Percentiles rank a stretch among this genome's conserved stretches.
These are phyloP conservation scores for Coprinopsis strossmayeri DNA, from an alignment of 768 basidiomycete genomes.

Conservation along the genomic window DNA sequence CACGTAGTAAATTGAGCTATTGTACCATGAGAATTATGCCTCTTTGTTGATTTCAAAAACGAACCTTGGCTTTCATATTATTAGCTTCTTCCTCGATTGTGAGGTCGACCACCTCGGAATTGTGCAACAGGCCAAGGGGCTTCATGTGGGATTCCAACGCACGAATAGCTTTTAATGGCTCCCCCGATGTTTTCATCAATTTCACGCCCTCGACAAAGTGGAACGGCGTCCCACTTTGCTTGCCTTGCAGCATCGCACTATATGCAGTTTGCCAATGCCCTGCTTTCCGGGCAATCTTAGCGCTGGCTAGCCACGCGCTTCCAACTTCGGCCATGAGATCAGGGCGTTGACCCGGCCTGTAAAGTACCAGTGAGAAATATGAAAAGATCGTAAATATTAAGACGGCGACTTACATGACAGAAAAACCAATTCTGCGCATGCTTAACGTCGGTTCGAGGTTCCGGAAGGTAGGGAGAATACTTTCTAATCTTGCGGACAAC, in stretches of 20 bases:
- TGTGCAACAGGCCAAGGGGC: slow-evolving; percentile 39
- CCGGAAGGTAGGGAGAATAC: slow-evolving; percentile 82
- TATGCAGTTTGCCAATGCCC: slow-evolving; percentile 96
- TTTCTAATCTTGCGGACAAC: slow-evolving; percentile 62
- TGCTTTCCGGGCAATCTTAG: slow-evolving; percentile 95
- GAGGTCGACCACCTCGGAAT: slow-evolving; percentile 45
- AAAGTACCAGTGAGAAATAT: slow-evolving; percentile 10
- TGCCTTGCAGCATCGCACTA: slow-evolving; percentile 88
- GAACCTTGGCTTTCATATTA: slow-evolving; percentile 69
- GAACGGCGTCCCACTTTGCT: slow-evolving; percentile 62
- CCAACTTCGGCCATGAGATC: slow-evolving; percentile 59
- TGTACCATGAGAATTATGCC: slow-evolving; percentile 1
- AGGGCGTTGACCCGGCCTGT: slow-evolving; percentile 28
- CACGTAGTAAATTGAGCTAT: slow-evolving; percentile 74
- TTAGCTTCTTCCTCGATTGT: slow-evolving; percentile 43
- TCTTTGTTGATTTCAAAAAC: slow-evolving; percentile 6
- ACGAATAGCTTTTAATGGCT: slow-evolving; percentile 78
- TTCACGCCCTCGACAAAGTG: slow-evolving; percentile 90
- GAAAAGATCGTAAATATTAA: not conserved
- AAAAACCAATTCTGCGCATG: slow-evolving; percentile 81
- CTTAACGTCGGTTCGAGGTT: slow-evolving; percentile 84
- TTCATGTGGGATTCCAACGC: slow-evolving; percentile 77
- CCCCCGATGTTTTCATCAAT: slow-evolving; percentile 70
- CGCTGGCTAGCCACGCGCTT: slow-evolving; percentile 82
- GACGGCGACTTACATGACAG: slow-evolving; percentile 46